Base-by-base conservation (phyloP, 306 rosid species). In the Cucurbita maxima region DNA sequence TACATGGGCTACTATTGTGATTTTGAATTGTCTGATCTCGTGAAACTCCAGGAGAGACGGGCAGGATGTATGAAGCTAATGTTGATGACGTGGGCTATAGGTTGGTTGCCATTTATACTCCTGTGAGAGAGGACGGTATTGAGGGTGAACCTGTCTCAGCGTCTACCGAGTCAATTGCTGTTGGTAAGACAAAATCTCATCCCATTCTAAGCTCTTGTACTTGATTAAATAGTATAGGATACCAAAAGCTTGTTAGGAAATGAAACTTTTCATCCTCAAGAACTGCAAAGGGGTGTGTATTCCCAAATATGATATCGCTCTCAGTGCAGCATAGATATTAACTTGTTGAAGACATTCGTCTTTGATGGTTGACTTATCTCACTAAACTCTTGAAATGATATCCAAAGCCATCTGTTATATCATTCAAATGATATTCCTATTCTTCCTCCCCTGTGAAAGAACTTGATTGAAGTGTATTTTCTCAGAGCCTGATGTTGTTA, bases 11-110 rank as follows among this genome's bases (percentile, higher is more conserved):
- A 52, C n/a, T 53, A 69, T 48, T 25, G 13, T 69, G 36, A 52
- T 62, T 73, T 76, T 74, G 44, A 36, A 20, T 76, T 57, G 16
- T 58, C 58, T 66, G 74, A 66, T 76, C 40, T 55, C 6, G 16
- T 55, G 74, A 61, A 67, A 69, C 76, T 85, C 78, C 96, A 95
- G 99, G 97, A 55, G 99, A 95, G 84, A 81, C 88, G 10, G 86
- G 88, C 79, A 85, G 90, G 81, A 91, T 89, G 96, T 95, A 95
- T 77, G 99, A 95, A 84, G 90, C 99, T 44, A 95, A 89, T 75
- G 99, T 95, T 44, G 99, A 95, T 60, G 99, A 95, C 62, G 97
- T 95, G 45, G 97, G 97, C 52, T 95, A 95, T 80, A 88, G 99
- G 82, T 78, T 95, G 75, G 99, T 91, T 74, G 97, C 91, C 76